Percentiles rank a stretch among this genome's conserved stretches.
These are phyloP conservation scores for Coemansia reversa DNA, from an alignment of 192 early-diverging fungal species.

Conservation along the genomic window DNA sequence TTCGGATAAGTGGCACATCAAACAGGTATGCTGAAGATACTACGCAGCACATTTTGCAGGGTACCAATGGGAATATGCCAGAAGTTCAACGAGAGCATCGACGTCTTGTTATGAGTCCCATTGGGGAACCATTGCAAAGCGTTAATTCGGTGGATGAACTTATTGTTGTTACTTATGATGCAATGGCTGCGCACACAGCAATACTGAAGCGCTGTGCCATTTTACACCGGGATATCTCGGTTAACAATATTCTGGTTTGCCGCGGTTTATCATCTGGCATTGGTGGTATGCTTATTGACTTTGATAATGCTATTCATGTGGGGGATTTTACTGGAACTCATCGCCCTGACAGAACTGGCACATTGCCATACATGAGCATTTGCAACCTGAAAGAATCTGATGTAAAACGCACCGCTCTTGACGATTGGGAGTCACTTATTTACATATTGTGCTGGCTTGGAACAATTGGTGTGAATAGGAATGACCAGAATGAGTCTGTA, in stretches of 20 bases:
- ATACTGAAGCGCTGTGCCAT: constrained; percentile 1
- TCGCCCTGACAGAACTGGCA: constrained; percentile 20
- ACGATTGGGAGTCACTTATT: constrained; percentile 40
- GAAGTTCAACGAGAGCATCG: neutral
- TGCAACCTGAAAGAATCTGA: constrained; percentile 6
- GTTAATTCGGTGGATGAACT: constrained; percentile 7
- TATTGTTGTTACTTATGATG: neutral
- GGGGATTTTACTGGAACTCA: neutral
- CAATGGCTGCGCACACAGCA: constrained; percentile 3
- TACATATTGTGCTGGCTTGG: constrained; percentile 11
- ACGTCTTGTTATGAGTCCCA: constrained; percentile 2
- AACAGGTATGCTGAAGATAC: neutral
- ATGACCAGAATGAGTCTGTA: too few species aligned
- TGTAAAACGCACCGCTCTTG: constrained; percentile 8
- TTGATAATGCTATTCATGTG: constrained; percentile 6
- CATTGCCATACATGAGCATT: constrained; percentile 36
- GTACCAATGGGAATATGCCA: neutral
- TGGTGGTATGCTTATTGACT: constrained; percentile 26
- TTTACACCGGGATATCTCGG: constrained; percentile 27
- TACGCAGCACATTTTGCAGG: neutral
- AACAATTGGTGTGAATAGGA: too few species aligned
- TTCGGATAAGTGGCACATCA: neutral
- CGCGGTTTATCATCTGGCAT: constrained; percentile 2
- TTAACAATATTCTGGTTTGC: constrained; percentile 25
- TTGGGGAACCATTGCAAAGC: neutral